These are phyloP conservation scores for Gelatoporia subvermispora DNA, from an alignment of 768 basidiomycete genomes.

Conservation along the genomic window DNA sequence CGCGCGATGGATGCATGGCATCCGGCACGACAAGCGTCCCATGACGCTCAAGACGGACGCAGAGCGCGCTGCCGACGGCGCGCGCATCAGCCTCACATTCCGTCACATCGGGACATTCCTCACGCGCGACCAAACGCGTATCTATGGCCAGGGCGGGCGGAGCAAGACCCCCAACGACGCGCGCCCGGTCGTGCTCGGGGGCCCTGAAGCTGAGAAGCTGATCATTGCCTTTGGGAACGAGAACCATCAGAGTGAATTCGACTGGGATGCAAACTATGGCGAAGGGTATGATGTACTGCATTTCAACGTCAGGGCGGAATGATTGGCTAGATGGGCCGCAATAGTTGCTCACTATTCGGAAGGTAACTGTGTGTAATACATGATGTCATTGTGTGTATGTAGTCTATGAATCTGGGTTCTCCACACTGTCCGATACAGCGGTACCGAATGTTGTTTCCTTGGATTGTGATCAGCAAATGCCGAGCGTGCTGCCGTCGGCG, in stretches of 20 bases:
- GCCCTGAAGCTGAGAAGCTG: conserved; percentile 42
- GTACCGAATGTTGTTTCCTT: too few species aligned
- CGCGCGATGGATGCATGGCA: conserved; percentile 68
- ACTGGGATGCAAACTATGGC: conserved; percentile 67
- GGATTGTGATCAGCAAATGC: too few species aligned
- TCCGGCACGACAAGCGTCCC: conserved; percentile 72
- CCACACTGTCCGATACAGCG: too few species aligned
- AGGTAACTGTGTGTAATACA: not conserved
- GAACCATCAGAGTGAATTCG: conserved; percentile 64
- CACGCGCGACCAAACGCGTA: conserved; percentile 41
- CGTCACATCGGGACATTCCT: conserved; percentile 76
- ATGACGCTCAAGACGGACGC: conserved; percentile 43
- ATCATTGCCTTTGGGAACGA: conserved; percentile 68
- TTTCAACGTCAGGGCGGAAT: conserved; percentile 8
- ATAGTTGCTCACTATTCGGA: too few species aligned
- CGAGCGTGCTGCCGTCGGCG: too few species aligned
- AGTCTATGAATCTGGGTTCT: too few species aligned
- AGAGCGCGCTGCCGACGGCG: conserved; percentile 54
- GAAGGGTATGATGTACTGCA: conserved; percentile 67
- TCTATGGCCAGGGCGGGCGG: conserved; percentile 72
- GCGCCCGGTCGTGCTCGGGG: conserved; percentile 48
- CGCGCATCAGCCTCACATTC: conserved; percentile 77
- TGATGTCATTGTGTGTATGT: too few species aligned
- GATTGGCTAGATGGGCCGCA: not conserved
- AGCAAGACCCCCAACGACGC: conserved; percentile 55